phyloP scores from a whole-genome alignment of 108 stramenopile genomes.

The Skeletonema grethae region DNA sequence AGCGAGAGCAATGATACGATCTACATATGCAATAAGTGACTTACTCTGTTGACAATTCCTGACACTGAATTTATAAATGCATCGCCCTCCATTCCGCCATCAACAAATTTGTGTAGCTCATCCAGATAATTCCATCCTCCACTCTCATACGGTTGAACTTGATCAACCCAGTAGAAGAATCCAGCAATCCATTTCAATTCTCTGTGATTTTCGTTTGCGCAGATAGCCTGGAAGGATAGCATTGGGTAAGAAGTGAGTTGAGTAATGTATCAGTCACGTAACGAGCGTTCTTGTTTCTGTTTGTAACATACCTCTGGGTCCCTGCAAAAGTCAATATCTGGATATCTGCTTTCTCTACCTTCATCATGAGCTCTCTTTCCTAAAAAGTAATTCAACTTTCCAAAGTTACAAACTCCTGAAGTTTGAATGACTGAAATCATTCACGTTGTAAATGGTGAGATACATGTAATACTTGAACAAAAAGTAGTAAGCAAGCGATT shows the following conservation, averaged over 20 bases:
- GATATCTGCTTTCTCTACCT: slow-evolving; percentile 44
- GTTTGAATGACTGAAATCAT: slow-evolving; percentile 26
- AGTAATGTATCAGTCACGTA: neutral
- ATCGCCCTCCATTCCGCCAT: slow-evolving; percentile 44
- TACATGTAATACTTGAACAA: neutral
- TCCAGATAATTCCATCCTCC: slow-evolving; percentile 50
- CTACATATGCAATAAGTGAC: neutral
- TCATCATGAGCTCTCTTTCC: slow-evolving; percentile 52
- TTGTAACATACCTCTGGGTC: slow-evolving; percentile 52
- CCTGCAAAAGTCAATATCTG: slow-evolving; percentile 53
- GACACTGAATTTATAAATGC: slow-evolving; percentile 46
- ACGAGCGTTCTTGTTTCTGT: slow-evolving; percentile 33
- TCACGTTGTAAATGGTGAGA: neutral
- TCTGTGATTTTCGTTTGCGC: slow-evolving; percentile 4
- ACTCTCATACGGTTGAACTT: slow-evolving; percentile 46
- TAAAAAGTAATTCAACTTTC: slow-evolving; percentile 48
- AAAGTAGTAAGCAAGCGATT: neutral
- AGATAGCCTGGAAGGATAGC: neutral
- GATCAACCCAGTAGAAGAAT: slow-evolving; percentile 57
- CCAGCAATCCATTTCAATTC: slow-evolving; percentile 43
- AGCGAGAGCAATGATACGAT: neutral
- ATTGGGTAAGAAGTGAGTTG: neutral
- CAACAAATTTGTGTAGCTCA: slow-evolving; percentile 47
- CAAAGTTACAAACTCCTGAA: slow-evolving; percentile 50
- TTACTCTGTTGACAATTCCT: slow-evolving; percentile 50